Percentiles rank a stretch among this genome's conserved stretches.
Evolutionary conservation across 1,139 yeast species (phyloP).

Genomic region (Yamadazyma sp.): DNA sequence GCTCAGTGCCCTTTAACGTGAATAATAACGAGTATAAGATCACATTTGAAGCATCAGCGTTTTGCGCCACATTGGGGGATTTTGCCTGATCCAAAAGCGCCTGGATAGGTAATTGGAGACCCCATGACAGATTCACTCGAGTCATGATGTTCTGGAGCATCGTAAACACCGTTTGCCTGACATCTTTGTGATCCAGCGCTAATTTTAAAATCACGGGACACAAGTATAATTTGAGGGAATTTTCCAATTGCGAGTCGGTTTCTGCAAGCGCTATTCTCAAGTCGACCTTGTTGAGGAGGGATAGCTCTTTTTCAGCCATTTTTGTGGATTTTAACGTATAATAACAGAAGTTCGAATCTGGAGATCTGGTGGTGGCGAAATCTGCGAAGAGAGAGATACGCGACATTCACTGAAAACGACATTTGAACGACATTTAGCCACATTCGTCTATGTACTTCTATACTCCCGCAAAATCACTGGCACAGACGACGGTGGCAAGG

Average conservation of each 20-base stretch:
- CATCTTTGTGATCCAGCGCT: slow-evolving; percentile 68
- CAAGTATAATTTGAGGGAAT: slow-evolving; percentile 60
- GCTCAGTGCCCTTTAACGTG: slow-evolving; percentile 62
- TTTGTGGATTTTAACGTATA: not conserved
- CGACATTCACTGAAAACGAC: not conserved
- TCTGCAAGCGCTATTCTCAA: slow-evolving; percentile 78
- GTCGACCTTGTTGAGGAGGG: slow-evolving; percentile 74
- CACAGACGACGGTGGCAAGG: slow-evolving; percentile 94
- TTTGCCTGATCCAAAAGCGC: slow-evolving; percentile 65
- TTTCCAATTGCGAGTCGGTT: slow-evolving; percentile 62
- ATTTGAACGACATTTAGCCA: not conserved
- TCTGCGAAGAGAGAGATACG: not conserved
- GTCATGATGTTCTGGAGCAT: slow-evolving; percentile 68
- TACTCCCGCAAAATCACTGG: slow-evolving; percentile 95
- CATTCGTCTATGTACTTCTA: slow-evolving; percentile 51
- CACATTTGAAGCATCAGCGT: slow-evolving; percentile 51
- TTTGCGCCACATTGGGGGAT: slow-evolving; percentile 44
- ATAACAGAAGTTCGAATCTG: no score
- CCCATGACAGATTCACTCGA: slow-evolving; percentile 59
- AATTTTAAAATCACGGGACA: slow-evolving; percentile 79
- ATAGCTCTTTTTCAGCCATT: slow-evolving; percentile 46
- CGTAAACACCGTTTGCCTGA: slow-evolving; percentile 65
- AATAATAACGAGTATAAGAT: slow-evolving; percentile 66
- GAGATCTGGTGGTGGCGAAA: not conserved
- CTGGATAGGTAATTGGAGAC: slow-evolving; percentile 58